Conservation (phyloP, 176 grass and related monocot species). For the Saccharum officinarum region DNA sequence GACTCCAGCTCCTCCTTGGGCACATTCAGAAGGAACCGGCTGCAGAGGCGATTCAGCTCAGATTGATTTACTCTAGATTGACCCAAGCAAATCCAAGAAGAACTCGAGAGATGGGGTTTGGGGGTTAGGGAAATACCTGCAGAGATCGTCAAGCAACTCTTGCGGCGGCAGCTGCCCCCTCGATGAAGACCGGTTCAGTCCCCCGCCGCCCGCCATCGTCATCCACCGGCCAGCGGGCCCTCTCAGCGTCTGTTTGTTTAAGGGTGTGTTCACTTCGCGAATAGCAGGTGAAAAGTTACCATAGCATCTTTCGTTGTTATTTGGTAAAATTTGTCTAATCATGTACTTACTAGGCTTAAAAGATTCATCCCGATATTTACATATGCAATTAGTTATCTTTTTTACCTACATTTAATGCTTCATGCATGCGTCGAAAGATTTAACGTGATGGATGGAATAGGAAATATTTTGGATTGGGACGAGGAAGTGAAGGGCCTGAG, state of each 20-base stretch:
- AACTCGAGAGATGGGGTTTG: conserved; percentile 2
- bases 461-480: no score
- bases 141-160: conserved; percentile 96
- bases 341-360: no score
- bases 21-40: conserved; percentile 94
- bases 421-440: no score
- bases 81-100: conserved; percentile 21
- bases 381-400: no score
- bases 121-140: conserved; percentile 61
- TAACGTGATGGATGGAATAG: no score
- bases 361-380: no score
- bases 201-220: conserved; percentile 57
- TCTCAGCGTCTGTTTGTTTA: not conserved
- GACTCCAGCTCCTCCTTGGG: conserved; percentile 96
- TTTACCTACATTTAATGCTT: no score
- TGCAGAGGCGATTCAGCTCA: conserved; percentile 29
- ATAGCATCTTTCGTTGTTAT: no score
- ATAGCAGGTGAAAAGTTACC: no score
- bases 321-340: no score
- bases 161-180: conserved; percentile 65
- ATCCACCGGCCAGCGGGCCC: conserved; percentile 32
- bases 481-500: no score
- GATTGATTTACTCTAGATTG: conserved; percentile 6
- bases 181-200: conserved; percentile 44
- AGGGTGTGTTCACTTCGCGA: no score